Conservation (phyloP, 208 protist species). For the Entamoeba invadens region DNA sequence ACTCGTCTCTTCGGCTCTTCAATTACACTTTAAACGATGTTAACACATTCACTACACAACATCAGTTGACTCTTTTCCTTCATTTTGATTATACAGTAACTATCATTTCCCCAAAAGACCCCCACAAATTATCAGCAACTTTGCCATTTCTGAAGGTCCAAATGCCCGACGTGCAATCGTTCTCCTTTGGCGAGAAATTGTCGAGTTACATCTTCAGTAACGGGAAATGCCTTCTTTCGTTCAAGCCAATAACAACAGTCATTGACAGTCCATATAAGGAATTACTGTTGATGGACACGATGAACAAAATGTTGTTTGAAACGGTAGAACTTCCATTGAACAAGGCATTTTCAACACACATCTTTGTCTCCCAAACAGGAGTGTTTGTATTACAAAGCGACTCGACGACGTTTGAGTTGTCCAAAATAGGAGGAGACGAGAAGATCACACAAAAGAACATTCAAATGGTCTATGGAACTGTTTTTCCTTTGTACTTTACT, state of each 20-base stretch:
- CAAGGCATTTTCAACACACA: not conserved
- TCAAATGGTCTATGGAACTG: not conserved
- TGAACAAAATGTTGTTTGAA: not conserved
- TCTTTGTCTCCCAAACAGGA: not conserved
- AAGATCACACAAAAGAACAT: not conserved
- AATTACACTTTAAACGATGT: not conserved
- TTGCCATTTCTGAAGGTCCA: not conserved
- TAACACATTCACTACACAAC: not conserved
- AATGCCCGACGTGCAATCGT: not conserved
- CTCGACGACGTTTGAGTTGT: not conserved
- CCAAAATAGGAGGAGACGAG: not conserved
- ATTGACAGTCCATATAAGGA: not conserved
- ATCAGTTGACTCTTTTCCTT: not conserved
- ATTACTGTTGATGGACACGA: not conserved
- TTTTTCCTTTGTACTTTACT: not conserved
- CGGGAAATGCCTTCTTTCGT: not conserved
- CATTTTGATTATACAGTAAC: not conserved
- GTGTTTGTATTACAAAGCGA: not conserved
- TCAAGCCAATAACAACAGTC: not conserved
- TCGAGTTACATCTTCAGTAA: not conserved
- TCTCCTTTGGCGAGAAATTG: not conserved
- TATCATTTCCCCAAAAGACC: not conserved
- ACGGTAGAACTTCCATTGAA: not conserved
- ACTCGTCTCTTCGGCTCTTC: not conserved
- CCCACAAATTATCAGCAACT: not conserved